These are phyloP conservation scores for Fonsecaea nubica DNA, from an alignment of 2,329 filamentous ascomycete species.

Conservation along the genomic window DNA sequence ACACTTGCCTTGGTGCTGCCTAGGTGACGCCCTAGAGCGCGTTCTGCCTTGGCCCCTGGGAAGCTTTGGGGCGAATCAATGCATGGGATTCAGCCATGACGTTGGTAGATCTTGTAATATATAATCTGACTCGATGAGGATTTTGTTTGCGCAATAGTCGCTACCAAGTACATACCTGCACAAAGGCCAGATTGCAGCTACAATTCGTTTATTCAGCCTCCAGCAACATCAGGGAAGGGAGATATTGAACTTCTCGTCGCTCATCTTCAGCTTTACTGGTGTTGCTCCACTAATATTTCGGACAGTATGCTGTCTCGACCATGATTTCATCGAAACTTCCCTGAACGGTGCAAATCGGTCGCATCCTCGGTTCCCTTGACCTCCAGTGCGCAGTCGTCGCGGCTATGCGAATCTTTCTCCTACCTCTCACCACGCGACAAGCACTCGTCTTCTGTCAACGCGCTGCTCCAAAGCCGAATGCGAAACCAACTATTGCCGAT, in stretches of 20 bases:
- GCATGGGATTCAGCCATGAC: slow-evolving; percentile 19
- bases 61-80: slow-evolving; percentile 16
- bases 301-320: slow-evolving; percentile 19
- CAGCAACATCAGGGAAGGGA: neutral
- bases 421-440: slow-evolving; percentile 89
- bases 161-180: neutral
- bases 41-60: neutral
- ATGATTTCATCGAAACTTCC: slow-evolving; percentile 33
- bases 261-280: neutral
- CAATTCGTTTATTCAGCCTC: neutral
- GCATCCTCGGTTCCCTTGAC: slow-evolving; percentile 11
- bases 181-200: slow-evolving; percentile 5
- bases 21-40: neutral
- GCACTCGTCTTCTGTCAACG: slow-evolving; percentile 92
- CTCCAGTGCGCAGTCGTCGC: slow-evolving; percentile 22
- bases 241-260: neutral
- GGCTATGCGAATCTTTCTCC: slow-evolving; percentile 87
- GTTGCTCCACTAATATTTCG: neutral
- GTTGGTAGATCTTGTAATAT: neutral
- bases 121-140: neutral
- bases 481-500: slow-evolving; percentile 68
- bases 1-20: neutral
- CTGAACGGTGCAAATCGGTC: slow-evolving; percentile 16
- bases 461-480: slow-evolving; percentile 63
- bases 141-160: neutral